A percentile compares a stretch with the other conserved stretches of the same genome.
These are phyloP conservation scores for Physcomitrium patens DNA, from an alignment of 225 moss, liverwort and hornwort species.

Conservation along the genomic window DNA sequence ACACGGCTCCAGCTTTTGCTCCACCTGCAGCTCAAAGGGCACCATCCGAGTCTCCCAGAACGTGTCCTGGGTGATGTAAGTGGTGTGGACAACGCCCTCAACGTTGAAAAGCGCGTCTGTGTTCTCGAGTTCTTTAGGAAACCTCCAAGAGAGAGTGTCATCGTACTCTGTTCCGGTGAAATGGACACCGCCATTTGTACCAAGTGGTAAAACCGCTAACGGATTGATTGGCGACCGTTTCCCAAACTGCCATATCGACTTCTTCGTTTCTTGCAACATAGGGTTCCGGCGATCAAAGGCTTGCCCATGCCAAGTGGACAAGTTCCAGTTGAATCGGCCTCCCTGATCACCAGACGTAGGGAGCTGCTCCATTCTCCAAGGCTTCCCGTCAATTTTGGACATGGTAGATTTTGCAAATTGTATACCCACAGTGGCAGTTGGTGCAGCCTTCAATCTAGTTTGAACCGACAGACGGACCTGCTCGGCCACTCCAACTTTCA, in stretches of 20 bases:
- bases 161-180: constrained; percentile 43
- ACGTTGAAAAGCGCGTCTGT: constrained; percentile 33
- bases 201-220: constrained; percentile 43
- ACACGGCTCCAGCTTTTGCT: constrained; percentile 50
- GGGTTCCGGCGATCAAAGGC: constrained; percentile 46
- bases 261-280: constrained; percentile 41
- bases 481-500: constrained; percentile 46
- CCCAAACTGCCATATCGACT: constrained; percentile 47
- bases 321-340: constrained; percentile 46
- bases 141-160: constrained; percentile 52
- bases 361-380: constrained; percentile 56
- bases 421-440: constrained; percentile 25
- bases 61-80: constrained; percentile 40
- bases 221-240: constrained; percentile 45
- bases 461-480: constrained; percentile 28
- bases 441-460: constrained; percentile 34
- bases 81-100: constrained; percentile 44
- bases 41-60: constrained; percentile 53
- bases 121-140: constrained; percentile 44
- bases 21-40: constrained; percentile 47
- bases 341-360: constrained; percentile 40
- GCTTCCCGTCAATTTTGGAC: constrained; percentile 45
- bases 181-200: constrained; percentile 45
- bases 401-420: constrained; percentile 37
- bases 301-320: constrained; percentile 41